phyloP scores from a whole-genome alignment of 805 yeast genomes.

The Lipomyces kockii region DNA sequence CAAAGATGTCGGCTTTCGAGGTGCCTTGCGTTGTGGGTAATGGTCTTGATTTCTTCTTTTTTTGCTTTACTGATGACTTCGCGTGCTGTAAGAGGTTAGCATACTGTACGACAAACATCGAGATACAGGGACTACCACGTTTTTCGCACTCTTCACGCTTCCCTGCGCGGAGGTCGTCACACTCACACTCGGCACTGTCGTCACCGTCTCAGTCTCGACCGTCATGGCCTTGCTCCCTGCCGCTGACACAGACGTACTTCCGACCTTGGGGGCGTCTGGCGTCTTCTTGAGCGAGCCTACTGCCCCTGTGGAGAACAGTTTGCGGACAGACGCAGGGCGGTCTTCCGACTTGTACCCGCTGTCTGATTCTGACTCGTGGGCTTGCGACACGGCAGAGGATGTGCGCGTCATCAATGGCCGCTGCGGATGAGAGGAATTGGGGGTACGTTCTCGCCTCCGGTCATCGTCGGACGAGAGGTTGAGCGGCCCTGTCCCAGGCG shows the following conservation, averaged over 20 bases:
- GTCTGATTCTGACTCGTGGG: conserved; percentile 30
- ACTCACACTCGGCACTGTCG: conserved; percentile 51
- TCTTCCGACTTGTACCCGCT: conserved; percentile 33
- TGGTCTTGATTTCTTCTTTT: conserved; percentile 28
- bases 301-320: conserved; percentile 10
- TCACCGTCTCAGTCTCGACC: conserved; percentile 68
- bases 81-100: background rate
- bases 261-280: conserved; percentile 2
- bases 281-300: conserved; percentile 25
- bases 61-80: conserved; percentile 23
- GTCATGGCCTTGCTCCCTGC: conserved; percentile 46
- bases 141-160: conserved; percentile 28
- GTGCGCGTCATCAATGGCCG: background rate
- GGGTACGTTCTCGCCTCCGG: background rate
- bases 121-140: conserved; percentile 15
- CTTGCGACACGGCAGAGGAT: background rate
- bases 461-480: conserved; percentile 7
- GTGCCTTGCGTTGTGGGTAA: conserved; percentile 19
- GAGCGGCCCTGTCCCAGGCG: conserved; percentile 2
- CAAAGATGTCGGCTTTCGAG: conserved; percentile 89
- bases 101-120: background rate
- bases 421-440: background rate
- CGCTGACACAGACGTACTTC: background rate
- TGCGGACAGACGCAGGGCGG: conserved; percentile 24
- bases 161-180: conserved; percentile 30